Base-by-base conservation (phyloP, 306 rosid species). In the Rosa multiflora region DNA sequence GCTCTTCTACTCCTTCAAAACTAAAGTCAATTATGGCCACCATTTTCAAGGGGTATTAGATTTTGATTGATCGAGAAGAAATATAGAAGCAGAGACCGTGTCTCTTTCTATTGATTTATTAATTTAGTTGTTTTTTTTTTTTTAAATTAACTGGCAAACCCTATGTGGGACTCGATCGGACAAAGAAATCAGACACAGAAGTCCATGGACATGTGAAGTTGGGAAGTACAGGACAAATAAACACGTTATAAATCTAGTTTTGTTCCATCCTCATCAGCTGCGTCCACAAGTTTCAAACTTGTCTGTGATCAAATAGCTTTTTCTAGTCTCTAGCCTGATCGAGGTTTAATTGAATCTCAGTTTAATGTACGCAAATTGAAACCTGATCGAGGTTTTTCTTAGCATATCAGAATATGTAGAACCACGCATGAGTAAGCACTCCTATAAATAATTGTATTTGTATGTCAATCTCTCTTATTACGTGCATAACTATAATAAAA, bases 121-220 rank as follows among this genome's bases (percentile, higher is more conserved):
- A 23, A 32, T 61, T 61, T 26, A 0, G 15, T 26, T 67, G 55
- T 23, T 23, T 23, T 23, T 23, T 23, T 23, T 23, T 23, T 23
- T 23, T 23, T 23, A 23, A 23, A 23, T 8, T 35, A 58, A n/a
- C 32, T 9, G 47, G 42, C 11, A 59, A 43, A 74, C 52, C 23
- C 26, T 29, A 29, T 21, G 78, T 59, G 58, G 44, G 70, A 43
- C 78, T 43, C 5, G 23, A 59, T 43, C 23, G 21, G 78, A 74
- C 56, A 59, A 64, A 42, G 59, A 58, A 58, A 67, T 74, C 55
- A 61, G 42, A 59, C 70, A 44, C 70, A 43, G 17, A 59, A 59
- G 78, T 59, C 78, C 70, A 75, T 59, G 70, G 13, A 43, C 70
- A 59, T 75, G 78, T 75, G 78, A 75, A 75, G 52, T 8, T n/a